Conservation (phyloP, 1,284 basidiomycete species). For the Megacollybia platyphylla region DNA sequence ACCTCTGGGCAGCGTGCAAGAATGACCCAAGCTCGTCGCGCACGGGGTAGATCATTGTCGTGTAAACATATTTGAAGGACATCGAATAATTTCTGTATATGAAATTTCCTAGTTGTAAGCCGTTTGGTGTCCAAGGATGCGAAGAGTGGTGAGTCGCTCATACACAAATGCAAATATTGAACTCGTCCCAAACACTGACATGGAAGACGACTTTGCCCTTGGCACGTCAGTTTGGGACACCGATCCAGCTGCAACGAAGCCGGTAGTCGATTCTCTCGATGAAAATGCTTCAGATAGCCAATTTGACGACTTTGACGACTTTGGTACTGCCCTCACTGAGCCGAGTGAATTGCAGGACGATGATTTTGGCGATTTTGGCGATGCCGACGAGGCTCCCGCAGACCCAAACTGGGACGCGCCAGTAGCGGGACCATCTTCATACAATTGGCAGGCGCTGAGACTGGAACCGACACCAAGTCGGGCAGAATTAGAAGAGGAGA, state of each 20-base stretch:
- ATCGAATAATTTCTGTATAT: conserved; percentile 64
- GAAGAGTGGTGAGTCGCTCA: conserved; percentile 37
- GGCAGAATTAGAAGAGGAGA: conserved; percentile 42
- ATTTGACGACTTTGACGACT: conserved; percentile 49
- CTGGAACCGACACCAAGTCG: conserved; percentile 53
- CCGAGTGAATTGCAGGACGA: conserved; percentile 35
- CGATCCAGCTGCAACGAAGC: conserved; percentile 20
- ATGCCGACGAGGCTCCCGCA: conserved; percentile 52
- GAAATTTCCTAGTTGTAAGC: conserved; percentile 48
- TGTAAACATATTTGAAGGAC: conserved; percentile 65
- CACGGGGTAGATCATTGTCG: conserved; percentile 52
- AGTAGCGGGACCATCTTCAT: conserved; percentile 28
- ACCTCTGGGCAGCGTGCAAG: conserved; percentile 77
- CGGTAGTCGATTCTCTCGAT: conserved; percentile 15
- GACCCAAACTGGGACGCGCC: conserved; percentile 25
- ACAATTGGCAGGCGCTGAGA: conserved; percentile 47
- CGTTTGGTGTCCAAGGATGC: conserved; percentile 30
- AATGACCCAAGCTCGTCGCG: conserved; percentile 67
- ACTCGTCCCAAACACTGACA: conserved; percentile 12
- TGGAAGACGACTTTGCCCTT: conserved; percentile 64
- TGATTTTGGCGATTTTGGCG: conserved; percentile 80
- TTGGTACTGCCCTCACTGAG: conserved; percentile 41
- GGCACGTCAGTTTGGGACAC: conserved; percentile 62
- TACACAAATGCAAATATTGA: conserved; percentile 2
- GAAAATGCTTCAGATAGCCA: conserved; percentile 28